phyloP scores from a whole-genome alignment of 495 filamentous ascomycete species.

The Daldinia grandis region DNA sequence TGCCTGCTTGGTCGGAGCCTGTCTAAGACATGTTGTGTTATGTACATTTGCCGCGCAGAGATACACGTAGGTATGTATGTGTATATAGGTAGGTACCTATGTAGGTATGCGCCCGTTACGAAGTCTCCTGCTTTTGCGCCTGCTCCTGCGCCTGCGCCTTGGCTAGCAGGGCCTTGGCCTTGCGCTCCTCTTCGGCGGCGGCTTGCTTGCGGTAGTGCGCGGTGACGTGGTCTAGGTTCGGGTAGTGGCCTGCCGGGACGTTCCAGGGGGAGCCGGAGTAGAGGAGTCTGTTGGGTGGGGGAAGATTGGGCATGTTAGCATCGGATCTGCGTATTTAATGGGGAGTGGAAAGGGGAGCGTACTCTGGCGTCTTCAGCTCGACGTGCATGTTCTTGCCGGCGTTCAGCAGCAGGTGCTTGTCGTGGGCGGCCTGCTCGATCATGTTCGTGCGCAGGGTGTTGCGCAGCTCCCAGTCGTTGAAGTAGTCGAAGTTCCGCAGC shows the following conservation, averaged over 20 bases:
- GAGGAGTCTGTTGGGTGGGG: conserved; percentile 50
- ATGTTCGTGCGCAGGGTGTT: conserved; percentile 52
- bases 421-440: conserved; percentile 58
- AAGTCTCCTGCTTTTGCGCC: conserved; percentile 8
- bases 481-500: conserved; percentile 48
- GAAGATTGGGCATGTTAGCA: neutral
- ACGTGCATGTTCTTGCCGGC: conserved; percentile 45
- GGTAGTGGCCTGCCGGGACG: conserved; percentile 56
- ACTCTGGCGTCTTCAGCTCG: conserved; percentile 60
- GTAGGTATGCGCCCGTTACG: too few species aligned
- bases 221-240: conserved; percentile 56
- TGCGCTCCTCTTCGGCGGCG: conserved; percentile 56
- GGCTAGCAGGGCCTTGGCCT: conserved; percentile 52
- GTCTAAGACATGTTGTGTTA: conserved; percentile 1
- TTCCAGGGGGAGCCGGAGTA: conserved; percentile 53
- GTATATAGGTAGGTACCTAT: too few species aligned
- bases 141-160: conserved; percentile 33
- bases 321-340: too few species aligned
- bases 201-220: conserved; percentile 59
- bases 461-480: conserved; percentile 52
- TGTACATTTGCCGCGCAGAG: conserved; percentile 7
- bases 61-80: neutral
- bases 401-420: conserved; percentile 54
- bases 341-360: conserved; percentile 28
- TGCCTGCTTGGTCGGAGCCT: neutral